These are phyloP conservation scores for Dothidotthia symphoricarpi DNA, from an alignment of 2,329 filamentous ascomycete species.

Conservation along the genomic window DNA sequence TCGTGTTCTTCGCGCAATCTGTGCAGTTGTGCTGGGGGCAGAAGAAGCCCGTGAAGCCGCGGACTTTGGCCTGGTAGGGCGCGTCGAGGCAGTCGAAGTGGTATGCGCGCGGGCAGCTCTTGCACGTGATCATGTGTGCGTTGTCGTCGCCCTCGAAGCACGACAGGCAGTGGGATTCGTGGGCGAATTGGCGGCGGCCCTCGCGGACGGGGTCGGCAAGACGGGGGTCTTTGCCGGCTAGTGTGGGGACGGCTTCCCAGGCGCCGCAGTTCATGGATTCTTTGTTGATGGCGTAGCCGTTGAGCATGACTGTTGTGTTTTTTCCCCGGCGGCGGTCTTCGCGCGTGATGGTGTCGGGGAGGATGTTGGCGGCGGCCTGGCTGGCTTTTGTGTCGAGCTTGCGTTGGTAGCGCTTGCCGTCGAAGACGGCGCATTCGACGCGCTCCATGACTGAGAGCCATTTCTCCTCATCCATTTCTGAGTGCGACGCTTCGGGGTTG, in stretches of 20 bases:
- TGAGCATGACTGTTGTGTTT: slow-evolving; percentile 57
- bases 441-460: slow-evolving; percentile 59
- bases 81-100: slow-evolving; percentile 52
- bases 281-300: slow-evolving; percentile 57
- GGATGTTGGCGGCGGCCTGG: slow-evolving; percentile 36
- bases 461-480: slow-evolving; percentile 52
- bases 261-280: slow-evolving; percentile 54
- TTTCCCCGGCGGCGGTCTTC: slow-evolving; percentile 55
- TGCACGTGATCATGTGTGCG: slow-evolving; percentile 51
- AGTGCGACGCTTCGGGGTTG: slow-evolving; percentile 31
- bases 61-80: slow-evolving; percentile 44
- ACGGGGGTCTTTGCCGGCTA: slow-evolving; percentile 56
- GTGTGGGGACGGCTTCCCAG: slow-evolving; percentile 59
- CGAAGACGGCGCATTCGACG: slow-evolving; percentile 58
- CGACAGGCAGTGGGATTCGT: slow-evolving; percentile 54
- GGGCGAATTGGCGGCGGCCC: slow-evolving; percentile 49
- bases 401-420: slow-evolving; percentile 54
- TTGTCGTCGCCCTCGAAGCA: slow-evolving; percentile 47
- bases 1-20: slow-evolving; percentile 54
- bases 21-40: slow-evolving; percentile 58
- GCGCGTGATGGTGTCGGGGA: slow-evolving; percentile 43
- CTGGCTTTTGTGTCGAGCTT: slow-evolving; percentile 28
- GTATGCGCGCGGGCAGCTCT: slow-evolving; percentile 55
- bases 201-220: slow-evolving; percentile 50
- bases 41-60: slow-evolving; percentile 48